Evolutionary conservation across 2,329 filamentous ascomycete genomes (phyloP).

Genomic region (Periconia digitata): DNA sequence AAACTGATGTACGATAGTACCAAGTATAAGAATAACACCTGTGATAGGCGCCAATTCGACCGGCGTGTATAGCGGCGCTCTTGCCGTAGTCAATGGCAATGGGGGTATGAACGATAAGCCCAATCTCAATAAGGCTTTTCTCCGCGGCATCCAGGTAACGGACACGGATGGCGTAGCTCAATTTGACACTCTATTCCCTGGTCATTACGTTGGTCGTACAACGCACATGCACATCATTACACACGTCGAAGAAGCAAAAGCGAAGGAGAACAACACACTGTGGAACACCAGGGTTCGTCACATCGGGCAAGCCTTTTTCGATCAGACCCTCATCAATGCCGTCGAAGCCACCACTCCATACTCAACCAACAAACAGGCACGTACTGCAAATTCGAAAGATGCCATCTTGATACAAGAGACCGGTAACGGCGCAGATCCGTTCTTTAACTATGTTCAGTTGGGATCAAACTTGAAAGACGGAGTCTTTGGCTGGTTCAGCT

Average conservation of each 20-base stretch:
- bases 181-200: slow-evolving; percentile 53
- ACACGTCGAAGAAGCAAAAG: slow-evolving; percentile 34
- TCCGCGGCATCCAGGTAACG: slow-evolving; percentile 52
- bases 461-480: slow-evolving; percentile 24
- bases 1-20: too few species aligned
- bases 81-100: slow-evolving; percentile 48
- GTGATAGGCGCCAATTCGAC: neutral
- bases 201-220: slow-evolving; percentile 39
- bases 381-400: slow-evolving; percentile 26
- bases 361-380: slow-evolving; percentile 34
- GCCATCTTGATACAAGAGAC: slow-evolving; percentile 28
- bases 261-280: slow-evolving; percentile 44
- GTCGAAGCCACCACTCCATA: slow-evolving; percentile 45
- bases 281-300: slow-evolving; percentile 45
- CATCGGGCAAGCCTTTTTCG: slow-evolving; percentile 50
- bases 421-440: slow-evolving; percentile 24
- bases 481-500: slow-evolving; percentile 26
- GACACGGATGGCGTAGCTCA: slow-evolving; percentile 51
- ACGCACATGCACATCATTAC: slow-evolving; percentile 39
- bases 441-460: slow-evolving; percentile 26
- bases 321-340: slow-evolving; percentile 40
- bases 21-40: too few species aligned
- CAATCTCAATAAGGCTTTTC: slow-evolving; percentile 35
- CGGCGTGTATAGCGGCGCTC: slow-evolving; percentile 36
- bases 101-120: slow-evolving; percentile 14